Conservation (phyloP, 1,284 basidiomycete species). For the Apiotrichum porosum region DNA sequence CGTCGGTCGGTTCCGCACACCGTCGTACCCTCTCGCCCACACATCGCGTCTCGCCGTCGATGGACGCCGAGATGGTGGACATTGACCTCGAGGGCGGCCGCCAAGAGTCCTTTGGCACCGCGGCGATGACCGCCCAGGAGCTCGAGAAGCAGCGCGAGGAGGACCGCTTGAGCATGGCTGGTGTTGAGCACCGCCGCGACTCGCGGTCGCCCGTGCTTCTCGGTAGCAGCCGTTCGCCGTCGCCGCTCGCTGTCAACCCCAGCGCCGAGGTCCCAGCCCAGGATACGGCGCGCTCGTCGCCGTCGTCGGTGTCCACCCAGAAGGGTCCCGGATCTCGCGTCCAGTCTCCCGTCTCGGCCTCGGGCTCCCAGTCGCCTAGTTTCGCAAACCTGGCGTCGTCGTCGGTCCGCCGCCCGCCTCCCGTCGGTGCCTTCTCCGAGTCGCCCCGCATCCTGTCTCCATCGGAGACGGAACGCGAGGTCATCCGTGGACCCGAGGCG, state of each 20-base stretch:
- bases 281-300: slow-evolving; percentile 3
- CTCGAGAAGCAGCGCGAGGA: slow-evolving; percentile 31
- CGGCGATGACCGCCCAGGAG: slow-evolving; percentile 25
- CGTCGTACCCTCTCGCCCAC: slow-evolving; percentile 12
- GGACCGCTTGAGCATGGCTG: slow-evolving; percentile 29
- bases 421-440: slow-evolving; percentile 13
- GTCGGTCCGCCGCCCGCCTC: slow-evolving; percentile 30
- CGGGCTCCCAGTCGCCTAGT: background rate
- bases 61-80: slow-evolving; percentile 46
- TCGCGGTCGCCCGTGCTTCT: slow-evolving; percentile 8
- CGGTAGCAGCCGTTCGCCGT: slow-evolving; percentile 22
- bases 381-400: background rate
- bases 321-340: slow-evolving; percentile 8
- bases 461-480: slow-evolving; percentile 3
- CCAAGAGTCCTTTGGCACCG: slow-evolving; percentile 36
- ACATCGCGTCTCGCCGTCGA: slow-evolving; percentile 9
- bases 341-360: too few species aligned
- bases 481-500: slow-evolving; percentile 6
- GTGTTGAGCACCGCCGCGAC: slow-evolving; percentile 33
- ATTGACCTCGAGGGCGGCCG: slow-evolving; percentile 49
- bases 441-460: slow-evolving; percentile 4
- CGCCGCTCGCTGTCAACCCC: slow-evolving; percentile 22
- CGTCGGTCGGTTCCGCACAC: slow-evolving; percentile 20
- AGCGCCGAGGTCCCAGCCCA: background rate
- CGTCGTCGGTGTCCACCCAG: slow-evolving; percentile 10